phyloP scores from a whole-genome alignment of 805 yeast species.

The Priceomyces haplophilus region DNA sequence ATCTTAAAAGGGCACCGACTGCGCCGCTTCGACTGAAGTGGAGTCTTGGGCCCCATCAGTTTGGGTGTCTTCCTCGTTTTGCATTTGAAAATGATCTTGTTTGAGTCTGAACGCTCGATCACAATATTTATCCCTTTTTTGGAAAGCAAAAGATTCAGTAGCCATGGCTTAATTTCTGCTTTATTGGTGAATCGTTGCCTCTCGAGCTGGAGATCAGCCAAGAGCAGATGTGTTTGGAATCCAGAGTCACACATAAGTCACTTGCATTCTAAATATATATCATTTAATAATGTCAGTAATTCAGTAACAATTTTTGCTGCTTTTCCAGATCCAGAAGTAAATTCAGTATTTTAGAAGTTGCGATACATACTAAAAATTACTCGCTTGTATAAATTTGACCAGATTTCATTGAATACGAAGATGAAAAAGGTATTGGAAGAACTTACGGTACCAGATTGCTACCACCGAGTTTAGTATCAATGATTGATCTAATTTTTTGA shows the following conservation, averaged over 20 bases:
- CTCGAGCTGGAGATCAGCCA: slow-evolving; percentile 22
- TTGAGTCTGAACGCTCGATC: slow-evolving; percentile 59
- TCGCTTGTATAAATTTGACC: background rate
- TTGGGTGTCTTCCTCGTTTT: slow-evolving; percentile 31
- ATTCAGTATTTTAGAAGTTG: too few species aligned
- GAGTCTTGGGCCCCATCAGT: slow-evolving; percentile 9
- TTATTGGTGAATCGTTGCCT: slow-evolving; percentile 29
- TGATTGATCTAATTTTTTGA: too few species aligned
- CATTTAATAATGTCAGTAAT: background rate
- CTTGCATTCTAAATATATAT: background rate
- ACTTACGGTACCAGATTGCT: too few species aligned
- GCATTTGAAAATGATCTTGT: slow-evolving; percentile 62
- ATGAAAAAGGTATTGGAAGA: too few species aligned
- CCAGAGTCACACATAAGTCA: background rate
- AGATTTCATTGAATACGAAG: too few species aligned
- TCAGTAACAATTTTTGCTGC: background rate
- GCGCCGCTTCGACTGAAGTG: slow-evolving; percentile 17
- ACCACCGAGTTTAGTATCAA: too few species aligned
- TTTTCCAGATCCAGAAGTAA: too few species aligned
- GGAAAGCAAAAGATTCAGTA: slow-evolving; percentile 43
- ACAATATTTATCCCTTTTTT: slow-evolving; percentile 53
- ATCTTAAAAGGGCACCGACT: slow-evolving; percentile 61
- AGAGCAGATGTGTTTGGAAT: slow-evolving; percentile 18
- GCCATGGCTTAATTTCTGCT: slow-evolving; percentile 60
- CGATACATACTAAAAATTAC: slow-evolving; percentile 1